Evolutionary conservation across 2,329 filamentous ascomycete species (phyloP).

Genomic region (Phialophora chinensis): DNA sequence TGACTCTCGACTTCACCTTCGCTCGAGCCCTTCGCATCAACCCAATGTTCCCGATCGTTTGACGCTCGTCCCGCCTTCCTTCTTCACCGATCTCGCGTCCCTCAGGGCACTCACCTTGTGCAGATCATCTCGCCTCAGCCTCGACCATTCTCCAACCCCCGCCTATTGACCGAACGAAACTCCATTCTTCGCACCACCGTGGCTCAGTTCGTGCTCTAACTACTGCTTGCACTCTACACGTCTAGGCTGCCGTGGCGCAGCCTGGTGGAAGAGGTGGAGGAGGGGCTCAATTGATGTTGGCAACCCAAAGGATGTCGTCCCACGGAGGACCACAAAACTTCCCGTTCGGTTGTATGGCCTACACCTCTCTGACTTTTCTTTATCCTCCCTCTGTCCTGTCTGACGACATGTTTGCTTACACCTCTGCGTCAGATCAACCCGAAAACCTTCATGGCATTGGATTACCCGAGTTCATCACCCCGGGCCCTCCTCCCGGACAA

Average conservation of each 20-base stretch:
- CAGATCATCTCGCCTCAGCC: neutral
- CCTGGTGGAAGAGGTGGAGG: conserved; percentile 30
- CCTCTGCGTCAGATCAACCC: conserved; percentile 32
- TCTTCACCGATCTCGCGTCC: neutral
- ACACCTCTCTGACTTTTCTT: neutral
- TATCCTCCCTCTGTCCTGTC: neutral
- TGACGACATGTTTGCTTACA: conserved; percentile 25
- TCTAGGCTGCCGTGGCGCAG: conserved; percentile 28
- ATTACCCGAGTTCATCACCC: conserved; percentile 37
- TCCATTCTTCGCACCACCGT: neutral
- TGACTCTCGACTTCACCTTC: conserved; percentile 10
- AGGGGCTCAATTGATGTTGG: conserved; percentile 34
- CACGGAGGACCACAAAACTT: conserved; percentile 40
- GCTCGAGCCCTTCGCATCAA: neutral
- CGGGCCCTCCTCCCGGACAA: conserved; percentile 36
- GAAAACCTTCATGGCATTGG: conserved; percentile 39
- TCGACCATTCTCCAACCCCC: neutral
- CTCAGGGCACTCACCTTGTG: neutral
- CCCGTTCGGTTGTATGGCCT: conserved; percentile 40
- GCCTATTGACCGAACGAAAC: neutral
- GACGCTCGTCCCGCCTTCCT: conserved; percentile 1
- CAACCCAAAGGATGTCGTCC: conserved; percentile 40
- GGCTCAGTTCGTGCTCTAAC: neutral
- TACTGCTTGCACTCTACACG: conserved; percentile 15
- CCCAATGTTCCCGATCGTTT: conserved; percentile 8